Evolutionary conservation across 1,284 basidiomycete genomes (phyloP).

Genomic region (Peniophora sp.): DNA sequence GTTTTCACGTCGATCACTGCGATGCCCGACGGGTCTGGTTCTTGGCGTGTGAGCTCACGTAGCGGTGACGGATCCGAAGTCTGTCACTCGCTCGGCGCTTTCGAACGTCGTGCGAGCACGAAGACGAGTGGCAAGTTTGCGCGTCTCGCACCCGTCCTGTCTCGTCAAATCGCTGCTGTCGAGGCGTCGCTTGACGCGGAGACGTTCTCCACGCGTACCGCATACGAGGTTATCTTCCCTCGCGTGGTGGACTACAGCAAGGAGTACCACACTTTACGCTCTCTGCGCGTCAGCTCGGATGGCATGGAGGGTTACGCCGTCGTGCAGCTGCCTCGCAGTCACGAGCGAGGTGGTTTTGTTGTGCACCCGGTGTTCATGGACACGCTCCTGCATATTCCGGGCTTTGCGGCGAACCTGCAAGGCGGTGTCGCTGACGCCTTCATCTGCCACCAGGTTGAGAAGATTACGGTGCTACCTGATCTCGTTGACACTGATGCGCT

Average conservation of each 20-base stretch:
- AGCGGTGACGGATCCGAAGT: slow-evolving; percentile 22
- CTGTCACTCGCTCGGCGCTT: slow-evolving; percentile 42
- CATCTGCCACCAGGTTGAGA: slow-evolving; percentile 51
- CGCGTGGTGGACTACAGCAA: slow-evolving; percentile 58
- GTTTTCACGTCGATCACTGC: slow-evolving; percentile 35
- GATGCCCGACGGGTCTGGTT: slow-evolving; percentile 27
- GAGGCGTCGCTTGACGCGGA: slow-evolving; percentile 26
- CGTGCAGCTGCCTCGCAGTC: slow-evolving; percentile 30
- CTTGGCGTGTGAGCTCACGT: slow-evolving; percentile 39
- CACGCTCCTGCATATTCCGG: slow-evolving; percentile 57
- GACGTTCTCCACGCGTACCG: slow-evolving; percentile 45
- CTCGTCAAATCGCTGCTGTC: slow-evolving; percentile 26
- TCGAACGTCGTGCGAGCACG: slow-evolving; percentile 25
- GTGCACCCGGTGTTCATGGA: slow-evolving; percentile 48
- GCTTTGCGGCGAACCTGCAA: slow-evolving; percentile 58
- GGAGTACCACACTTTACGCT: slow-evolving; percentile 49
- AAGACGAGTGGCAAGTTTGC: slow-evolving; percentile 31
- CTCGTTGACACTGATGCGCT: slow-evolving; percentile 30
- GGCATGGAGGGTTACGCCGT: slow-evolving; percentile 48
- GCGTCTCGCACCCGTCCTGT: slow-evolving; percentile 25
- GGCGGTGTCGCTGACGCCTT: slow-evolving; percentile 43
- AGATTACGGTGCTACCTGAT: slow-evolving; percentile 35
- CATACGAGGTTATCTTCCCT: slow-evolving; percentile 60
- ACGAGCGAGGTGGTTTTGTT: slow-evolving; percentile 27
- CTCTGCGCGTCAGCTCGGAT: slow-evolving; percentile 38